Percentiles rank a stretch among this genome's conserved stretches.
These are phyloP conservation scores for Fragosphaeria purpurea DNA, from an alignment of 2,329 filamentous ascomycete genomes.

Conservation along the genomic window DNA sequence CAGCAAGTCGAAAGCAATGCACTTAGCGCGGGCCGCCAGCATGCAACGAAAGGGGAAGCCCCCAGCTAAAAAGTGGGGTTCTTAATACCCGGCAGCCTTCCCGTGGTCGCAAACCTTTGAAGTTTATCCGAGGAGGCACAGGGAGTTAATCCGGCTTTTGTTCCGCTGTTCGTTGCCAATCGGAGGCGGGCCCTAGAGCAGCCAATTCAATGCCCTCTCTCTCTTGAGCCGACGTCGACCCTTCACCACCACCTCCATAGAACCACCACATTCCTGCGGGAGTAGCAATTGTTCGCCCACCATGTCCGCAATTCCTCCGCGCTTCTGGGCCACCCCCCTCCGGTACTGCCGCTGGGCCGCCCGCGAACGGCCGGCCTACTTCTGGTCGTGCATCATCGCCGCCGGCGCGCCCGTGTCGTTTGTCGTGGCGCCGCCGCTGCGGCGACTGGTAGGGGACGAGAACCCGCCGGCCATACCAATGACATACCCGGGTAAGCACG, in stretches of 20 bases:
- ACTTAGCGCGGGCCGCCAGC: neutral
- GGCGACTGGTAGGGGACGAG: slow-evolving; percentile 63
- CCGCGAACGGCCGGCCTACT: slow-evolving; percentile 81
- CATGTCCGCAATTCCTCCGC: slow-evolving; percentile 56
- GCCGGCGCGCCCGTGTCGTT: slow-evolving; percentile 60
- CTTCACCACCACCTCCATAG: too few relatives aligned
- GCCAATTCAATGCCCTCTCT: too few relatives aligned
- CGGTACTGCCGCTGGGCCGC: slow-evolving; percentile 82
- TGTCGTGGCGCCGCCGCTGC: slow-evolving; percentile 61
- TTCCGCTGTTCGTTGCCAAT: neutral
- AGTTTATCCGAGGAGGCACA: too few relatives aligned
- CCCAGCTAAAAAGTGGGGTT: neutral
- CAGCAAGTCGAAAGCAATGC: neutral
- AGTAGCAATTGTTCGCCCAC: slow-evolving; percentile 11
- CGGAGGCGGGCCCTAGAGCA: neutral
- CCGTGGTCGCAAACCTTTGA: too few relatives aligned
- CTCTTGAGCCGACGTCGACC: too few relatives aligned
- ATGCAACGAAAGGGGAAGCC: too few relatives aligned
- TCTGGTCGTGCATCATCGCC: slow-evolving; percentile 75
- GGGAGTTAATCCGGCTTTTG: too few relatives aligned
- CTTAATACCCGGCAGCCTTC: too few relatives aligned
- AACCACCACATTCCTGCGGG: too few relatives aligned
- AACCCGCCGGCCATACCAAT: slow-evolving; percentile 64
- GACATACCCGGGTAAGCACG: slow-evolving; percentile 72
- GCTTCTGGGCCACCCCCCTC: slow-evolving; percentile 76